phyloP scores from a whole-genome alignment of 2,329 filamentous ascomycete genomes.

The Myriosclerotinia scirpicola region DNA sequence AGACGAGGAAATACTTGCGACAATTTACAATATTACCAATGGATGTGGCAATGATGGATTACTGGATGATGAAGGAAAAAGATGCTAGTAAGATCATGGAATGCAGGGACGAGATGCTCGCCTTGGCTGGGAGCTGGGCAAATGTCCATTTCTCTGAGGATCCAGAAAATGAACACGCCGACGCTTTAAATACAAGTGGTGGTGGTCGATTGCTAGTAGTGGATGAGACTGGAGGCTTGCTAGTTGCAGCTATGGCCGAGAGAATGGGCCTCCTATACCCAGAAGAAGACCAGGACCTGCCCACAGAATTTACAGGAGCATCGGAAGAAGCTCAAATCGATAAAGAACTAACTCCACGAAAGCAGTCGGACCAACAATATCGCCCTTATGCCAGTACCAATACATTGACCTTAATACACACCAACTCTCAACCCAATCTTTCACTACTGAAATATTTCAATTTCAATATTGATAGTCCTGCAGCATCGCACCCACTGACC shows the following conservation, averaged over 20 bases:
- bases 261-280: conserved; percentile 64
- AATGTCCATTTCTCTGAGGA: conserved; percentile 69
- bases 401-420: conserved; percentile 77
- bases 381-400: conserved; percentile 48
- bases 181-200: conserved; percentile 23
- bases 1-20: conserved; percentile 89
- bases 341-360: conserved; percentile 19
- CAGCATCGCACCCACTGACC: conserved; percentile 67
- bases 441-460: conserved; percentile 85
- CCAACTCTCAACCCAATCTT: conserved; percentile 84
- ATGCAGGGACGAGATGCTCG: conserved; percentile 79
- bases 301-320: conserved; percentile 7
- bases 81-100: conserved; percentile 82
- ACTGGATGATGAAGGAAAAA: conserved; percentile 77
- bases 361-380: conserved; percentile 24
- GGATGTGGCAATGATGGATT: conserved; percentile 72
- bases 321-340: conserved; percentile 19
- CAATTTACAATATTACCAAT: conserved; percentile 83
- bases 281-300: conserved; percentile 26
- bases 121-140: conserved; percentile 80
- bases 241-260: conserved; percentile 70
- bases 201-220: conserved; percentile 63
- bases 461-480: conserved; percentile 67
- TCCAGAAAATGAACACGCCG: conserved; percentile 19
- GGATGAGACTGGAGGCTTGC: conserved; percentile 68